These are phyloP conservation scores for Saccharomyces paradoxus DNA, from an alignment of 805 yeast species.

Conservation along the genomic window DNA sequence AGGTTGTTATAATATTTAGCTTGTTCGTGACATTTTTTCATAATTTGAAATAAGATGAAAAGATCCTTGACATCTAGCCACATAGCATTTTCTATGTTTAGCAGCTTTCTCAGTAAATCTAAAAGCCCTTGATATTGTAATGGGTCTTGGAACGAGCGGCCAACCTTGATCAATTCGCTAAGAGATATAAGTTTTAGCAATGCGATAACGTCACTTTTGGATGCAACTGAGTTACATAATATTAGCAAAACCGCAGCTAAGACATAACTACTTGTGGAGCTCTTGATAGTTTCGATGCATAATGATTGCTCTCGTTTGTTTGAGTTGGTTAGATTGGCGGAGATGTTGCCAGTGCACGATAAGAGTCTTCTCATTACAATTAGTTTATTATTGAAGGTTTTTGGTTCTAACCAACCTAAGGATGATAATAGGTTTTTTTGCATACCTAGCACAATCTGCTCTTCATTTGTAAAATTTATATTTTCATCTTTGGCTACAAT, in stretches of 20 bases:
- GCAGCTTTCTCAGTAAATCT: conserved; percentile 22
- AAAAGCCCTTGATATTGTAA: conserved; percentile 28
- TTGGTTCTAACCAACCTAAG: conserved; percentile 11
- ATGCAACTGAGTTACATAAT: conserved; percentile 22
- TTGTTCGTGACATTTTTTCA: conserved; percentile 22
- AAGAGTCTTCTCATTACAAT: conserved; percentile 27
- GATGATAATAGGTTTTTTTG: conserved; percentile 14
- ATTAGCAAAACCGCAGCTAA: conserved; percentile 20
- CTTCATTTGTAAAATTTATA: conserved; percentile 7
- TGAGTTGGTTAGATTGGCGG: conserved; percentile 17
- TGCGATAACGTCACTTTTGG: conserved; percentile 15
- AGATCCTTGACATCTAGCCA: conserved; percentile 11
- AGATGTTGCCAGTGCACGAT: conserved; percentile 21
- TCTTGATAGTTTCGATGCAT: conserved; percentile 9
- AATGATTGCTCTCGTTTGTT: conserved; percentile 16
- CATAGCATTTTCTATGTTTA: conserved; percentile 19
- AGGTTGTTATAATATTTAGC: conserved; percentile 20
- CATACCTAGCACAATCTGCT: conserved; percentile 3
- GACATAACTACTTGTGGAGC: conserved; percentile 14
- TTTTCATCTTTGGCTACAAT: conserved; percentile 9
- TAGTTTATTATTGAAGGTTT: conserved; percentile 22
- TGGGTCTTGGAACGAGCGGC: conserved; percentile 21
- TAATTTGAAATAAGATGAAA: conserved; percentile 5
- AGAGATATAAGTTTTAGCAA: conserved; percentile 10
- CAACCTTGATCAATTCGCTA: conserved; percentile 9